phyloP scores from a whole-genome alignment of 495 filamentous ascomycete species.

The Daldinia childiae region DNA sequence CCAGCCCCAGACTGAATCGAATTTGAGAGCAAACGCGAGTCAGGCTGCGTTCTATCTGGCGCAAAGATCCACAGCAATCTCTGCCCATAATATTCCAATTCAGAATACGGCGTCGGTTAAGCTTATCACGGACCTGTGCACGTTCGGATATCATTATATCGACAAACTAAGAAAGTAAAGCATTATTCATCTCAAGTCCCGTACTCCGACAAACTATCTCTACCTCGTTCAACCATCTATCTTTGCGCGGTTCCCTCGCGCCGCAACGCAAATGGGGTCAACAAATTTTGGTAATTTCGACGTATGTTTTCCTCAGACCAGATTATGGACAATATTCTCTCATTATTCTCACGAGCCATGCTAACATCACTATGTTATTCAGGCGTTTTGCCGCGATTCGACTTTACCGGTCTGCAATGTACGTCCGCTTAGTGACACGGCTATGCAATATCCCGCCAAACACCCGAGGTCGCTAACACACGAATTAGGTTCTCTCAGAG shows the following conservation, averaged over 20 bases:
- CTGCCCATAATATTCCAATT: conserved; percentile 7
- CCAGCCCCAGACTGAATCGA: conserved; percentile 10
- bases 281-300: conserved; percentile 91
- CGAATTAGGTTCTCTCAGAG: conserved; percentile 55
- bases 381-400: conserved; percentile 96
- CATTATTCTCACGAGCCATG: background rate
- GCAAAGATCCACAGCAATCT: conserved; percentile 18
- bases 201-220: conserved; percentile 10
- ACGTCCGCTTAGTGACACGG: conserved; percentile 55
- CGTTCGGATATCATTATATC: conserved; percentile 11
- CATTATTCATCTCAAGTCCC: conserved; percentile 14
- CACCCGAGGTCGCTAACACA: conserved; percentile 19
- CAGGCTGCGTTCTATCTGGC: conserved; percentile 20
- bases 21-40: conserved; percentile 24
- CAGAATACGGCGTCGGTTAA: conserved; percentile 3
- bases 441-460: conserved; percentile 34
- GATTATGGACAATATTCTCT: background rate
- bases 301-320: conserved; percentile 61
- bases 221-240: conserved; percentile 10
- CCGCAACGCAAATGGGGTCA: conserved; percentile 60
- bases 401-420: conserved; percentile 98
- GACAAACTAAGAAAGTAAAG: conserved; percentile 14
- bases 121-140: conserved; percentile 12
- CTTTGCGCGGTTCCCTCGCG: conserved; percentile 41
- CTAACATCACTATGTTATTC: conserved; percentile 20